These are phyloP conservation scores for Cryptococcus sp. DNA, from an alignment of 1,284 basidiomycete genomes.

Conservation along the genomic window DNA sequence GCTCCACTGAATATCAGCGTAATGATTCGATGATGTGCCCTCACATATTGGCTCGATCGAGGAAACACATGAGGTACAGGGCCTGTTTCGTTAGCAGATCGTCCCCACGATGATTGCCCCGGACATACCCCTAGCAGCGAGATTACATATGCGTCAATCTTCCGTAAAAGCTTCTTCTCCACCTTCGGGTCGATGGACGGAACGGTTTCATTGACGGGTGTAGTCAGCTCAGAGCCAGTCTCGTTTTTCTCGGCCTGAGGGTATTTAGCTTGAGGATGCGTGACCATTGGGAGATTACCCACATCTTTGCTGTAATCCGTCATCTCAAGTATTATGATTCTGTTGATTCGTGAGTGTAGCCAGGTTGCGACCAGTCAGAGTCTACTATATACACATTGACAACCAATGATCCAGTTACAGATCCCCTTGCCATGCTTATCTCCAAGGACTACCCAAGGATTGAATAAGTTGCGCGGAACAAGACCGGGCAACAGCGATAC, in stretches of 20 bases:
- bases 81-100: neutral
- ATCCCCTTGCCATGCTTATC: too few species aligned
- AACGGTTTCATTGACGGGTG: neutral
- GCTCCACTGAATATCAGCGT: slow-evolving; percentile 1
- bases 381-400: too few species aligned
- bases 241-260: neutral
- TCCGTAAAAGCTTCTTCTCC: slow-evolving; percentile 7
- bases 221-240: neutral
- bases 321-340: too few species aligned
- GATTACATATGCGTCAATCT: slow-evolving; percentile 10
- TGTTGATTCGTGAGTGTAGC: neutral
- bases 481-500: too few species aligned
- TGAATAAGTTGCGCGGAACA: too few species aligned
- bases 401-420: too few species aligned
- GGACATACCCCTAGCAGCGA: slow-evolving; percentile 7
- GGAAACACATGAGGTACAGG: slow-evolving; percentile 24
- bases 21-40: neutral
- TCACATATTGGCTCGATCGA: slow-evolving; percentile 12
- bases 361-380: too few species aligned
- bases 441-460: too few species aligned
- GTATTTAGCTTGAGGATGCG: neutral
- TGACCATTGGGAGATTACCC: too few species aligned
- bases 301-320: too few species aligned
- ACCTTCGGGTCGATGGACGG: slow-evolving; percentile 2
- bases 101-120: neutral